These are phyloP conservation scores for Trichoderma reesei DNA, from an alignment of 495 filamentous ascomycete species.

Conservation along the genomic window DNA sequence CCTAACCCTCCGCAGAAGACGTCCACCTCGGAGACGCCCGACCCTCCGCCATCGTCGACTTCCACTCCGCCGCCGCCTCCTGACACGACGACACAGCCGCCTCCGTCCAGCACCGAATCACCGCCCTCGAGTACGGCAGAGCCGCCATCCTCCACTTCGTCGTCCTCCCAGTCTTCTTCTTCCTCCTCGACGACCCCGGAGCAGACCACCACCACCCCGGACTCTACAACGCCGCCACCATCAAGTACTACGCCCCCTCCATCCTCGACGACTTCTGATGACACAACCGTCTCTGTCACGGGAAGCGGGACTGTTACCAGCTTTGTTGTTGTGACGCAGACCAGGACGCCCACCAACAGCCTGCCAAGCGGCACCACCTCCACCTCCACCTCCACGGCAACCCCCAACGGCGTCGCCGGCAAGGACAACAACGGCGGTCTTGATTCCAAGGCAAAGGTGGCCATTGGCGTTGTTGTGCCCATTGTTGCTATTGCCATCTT, in stretches of 20 bases:
- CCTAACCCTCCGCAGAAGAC: constrained; percentile 11
- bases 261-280: neutral
- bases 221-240: constrained; percentile 13
- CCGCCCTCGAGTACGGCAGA: neutral
- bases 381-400: constrained; percentile 22
- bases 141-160: constrained; percentile 13
- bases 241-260: neutral
- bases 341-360: neutral
- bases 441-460: constrained; percentile 53
- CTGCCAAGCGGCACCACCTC: constrained; percentile 9
- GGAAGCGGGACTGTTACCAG: neutral
- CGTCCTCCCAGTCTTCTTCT: constrained; percentile 17
- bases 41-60: neutral
- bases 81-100: too few species aligned
- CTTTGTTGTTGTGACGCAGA: neutral
- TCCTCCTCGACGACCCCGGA: constrained; percentile 21
- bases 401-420: constrained; percentile 14
- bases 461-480: constrained; percentile 88
- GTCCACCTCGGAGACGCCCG: constrained; percentile 6
- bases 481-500: constrained; percentile 82
- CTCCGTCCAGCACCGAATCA: too few species aligned
- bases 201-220: constrained; percentile 18
- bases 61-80: neutral
- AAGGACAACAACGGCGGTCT: constrained; percentile 15
- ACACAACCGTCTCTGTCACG: neutral